Conservation (phyloP, 108 stramenopile species). For the Cyclotella sp. region DNA sequence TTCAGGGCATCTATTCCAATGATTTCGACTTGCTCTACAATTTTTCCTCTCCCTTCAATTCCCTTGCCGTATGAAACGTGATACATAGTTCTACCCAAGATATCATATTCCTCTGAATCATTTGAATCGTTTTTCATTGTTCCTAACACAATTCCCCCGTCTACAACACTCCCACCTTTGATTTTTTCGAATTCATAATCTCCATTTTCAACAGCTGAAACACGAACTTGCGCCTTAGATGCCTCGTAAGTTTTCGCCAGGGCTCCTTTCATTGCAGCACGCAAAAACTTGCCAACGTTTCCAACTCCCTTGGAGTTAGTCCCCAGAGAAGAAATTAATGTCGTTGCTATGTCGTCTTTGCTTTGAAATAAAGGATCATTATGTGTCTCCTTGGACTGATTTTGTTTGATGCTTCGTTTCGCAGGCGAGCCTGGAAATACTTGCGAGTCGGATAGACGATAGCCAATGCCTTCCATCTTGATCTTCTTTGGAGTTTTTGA, state of each 20-base stretch:
- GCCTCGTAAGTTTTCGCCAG: constrained; percentile 82
- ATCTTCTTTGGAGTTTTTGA: constrained; percentile 9
- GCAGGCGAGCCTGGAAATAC: constrained; percentile 27
- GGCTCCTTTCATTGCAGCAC: constrained; percentile 82
- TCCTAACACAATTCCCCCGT: constrained; percentile 37
- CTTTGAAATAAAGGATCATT: constrained; percentile 22
- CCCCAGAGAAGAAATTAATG: constrained; percentile 66
- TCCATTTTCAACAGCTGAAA: constrained; percentile 69
- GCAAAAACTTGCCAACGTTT: constrained; percentile 65
- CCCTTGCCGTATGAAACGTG: constrained; percentile 67
- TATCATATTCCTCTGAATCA: constrained; percentile 11
- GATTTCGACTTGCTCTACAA: constrained; percentile 73
- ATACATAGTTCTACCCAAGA: constrained; percentile 36
- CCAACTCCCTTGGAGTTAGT: constrained; percentile 35
- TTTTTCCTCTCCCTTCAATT: constrained; percentile 71
- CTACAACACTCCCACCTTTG: constrained; percentile 29
- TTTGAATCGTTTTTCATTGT: constrained; percentile 2
- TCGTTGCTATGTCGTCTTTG: constrained; percentile 71
- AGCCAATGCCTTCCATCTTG: constrained; percentile 47
- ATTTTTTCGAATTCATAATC: constrained; percentile 48
- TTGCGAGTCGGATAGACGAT: constrained; percentile 52
- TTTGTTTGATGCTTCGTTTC: constrained; percentile 7
- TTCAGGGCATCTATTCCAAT: constrained; percentile 69
- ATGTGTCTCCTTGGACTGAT: neutral
- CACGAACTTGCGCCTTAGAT: constrained; percentile 67